Percentiles rank a stretch among this genome's conserved stretches.
Conservation (phyloP, 2,329 filamentous ascomycete genomes). For the Didymellaceae sp. region DNA sequence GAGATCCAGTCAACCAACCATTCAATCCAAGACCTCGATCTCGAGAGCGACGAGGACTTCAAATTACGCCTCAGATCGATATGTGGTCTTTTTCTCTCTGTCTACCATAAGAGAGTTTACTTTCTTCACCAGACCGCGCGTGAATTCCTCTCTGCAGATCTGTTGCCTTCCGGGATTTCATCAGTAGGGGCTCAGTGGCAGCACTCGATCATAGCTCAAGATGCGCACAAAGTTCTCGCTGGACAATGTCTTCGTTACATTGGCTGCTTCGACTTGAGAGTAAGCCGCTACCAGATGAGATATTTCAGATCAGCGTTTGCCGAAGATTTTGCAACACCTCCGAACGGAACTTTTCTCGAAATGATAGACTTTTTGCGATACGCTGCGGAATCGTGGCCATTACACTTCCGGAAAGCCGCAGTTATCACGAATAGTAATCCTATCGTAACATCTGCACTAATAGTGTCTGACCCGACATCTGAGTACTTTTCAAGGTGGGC, state of each 20-base stretch:
- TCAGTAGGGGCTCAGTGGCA: not conserved
- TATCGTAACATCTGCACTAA: not conserved
- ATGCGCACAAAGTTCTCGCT: constrained; percentile 18
- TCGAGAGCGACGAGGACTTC: constrained; percentile 18
- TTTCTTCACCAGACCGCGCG: constrained; percentile 23
- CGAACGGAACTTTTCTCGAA: not conserved
- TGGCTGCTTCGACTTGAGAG: constrained; percentile 9
- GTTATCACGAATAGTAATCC: constrained; percentile 6
- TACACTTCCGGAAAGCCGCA: constrained; percentile 19
- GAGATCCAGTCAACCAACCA: constrained; percentile 9
- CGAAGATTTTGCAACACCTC: not conserved
- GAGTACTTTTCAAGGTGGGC: not conserved
- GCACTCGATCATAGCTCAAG: constrained; percentile 12
- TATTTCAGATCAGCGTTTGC: not conserved
- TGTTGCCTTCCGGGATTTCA: not conserved
- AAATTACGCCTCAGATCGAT: constrained; percentile 18
- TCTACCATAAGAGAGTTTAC: constrained; percentile 18
- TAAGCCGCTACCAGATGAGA: too few relatives aligned
- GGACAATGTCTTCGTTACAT: constrained; percentile 19
- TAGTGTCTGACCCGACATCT: not conserved
- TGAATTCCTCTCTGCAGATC: constrained; percentile 21
- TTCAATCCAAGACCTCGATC: constrained; percentile 14
- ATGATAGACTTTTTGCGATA: constrained; percentile 14
- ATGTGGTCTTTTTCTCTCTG: constrained; percentile 22
- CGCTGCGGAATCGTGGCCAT: constrained; percentile 17